Base-by-base conservation (phyloP, 1,284 basidiomycete genomes). In the Ganoderma lingzhi region DNA sequence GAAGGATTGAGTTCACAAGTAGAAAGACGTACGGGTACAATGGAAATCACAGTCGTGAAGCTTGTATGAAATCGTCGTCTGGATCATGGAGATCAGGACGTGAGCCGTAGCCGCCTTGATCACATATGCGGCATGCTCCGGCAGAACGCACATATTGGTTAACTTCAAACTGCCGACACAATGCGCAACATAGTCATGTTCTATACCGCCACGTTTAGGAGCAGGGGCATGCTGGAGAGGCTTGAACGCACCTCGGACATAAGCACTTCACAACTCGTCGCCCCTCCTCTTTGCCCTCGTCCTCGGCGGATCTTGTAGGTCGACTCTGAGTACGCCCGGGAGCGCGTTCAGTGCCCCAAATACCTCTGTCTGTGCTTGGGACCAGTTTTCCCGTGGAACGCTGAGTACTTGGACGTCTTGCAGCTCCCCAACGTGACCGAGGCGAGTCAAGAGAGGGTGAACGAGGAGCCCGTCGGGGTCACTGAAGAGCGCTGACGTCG, bases 371-470 rank as follows among this genome's bases (percentile, higher is more conserved):
- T 77, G 71, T 2, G 71, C 61, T 14, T 66, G 59, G 14, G 69
- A 66, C 79, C 79, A 80, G 64, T 65, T 68, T 1, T 60, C 64
- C 17, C 74, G 74, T 6, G 77, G 77, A 0, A 77, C 75, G 64
- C 77, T 77, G 66, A 80, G 73, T n/a, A 78, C 63, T 66, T 79
- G 79, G 6, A 80, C 76, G 66, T 79, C 79, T 30, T 70, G 72
- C 42, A 80, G 64, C 66, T 76, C 71, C 39, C 79, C 79, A 30
- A 78, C 76, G n/a, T 55, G 72, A 6, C 78, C 78, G 17, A 78
- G 69, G 55, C 76, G 73, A 2, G 66, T 74, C 60, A 80, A 58
- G 19, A 76, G 67, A 23, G 78, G 74, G 70, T 78, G 75, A 28
- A 73, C 70, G 15, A 72, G 71, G 32, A 78, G 72, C 3, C 62